A percentile compares a stretch with the other conserved stretches of the same genome.
These are phyloP conservation scores for Ogataea salicorniae DNA, from an alignment of 805 yeast species.

Conservation along the genomic window DNA sequence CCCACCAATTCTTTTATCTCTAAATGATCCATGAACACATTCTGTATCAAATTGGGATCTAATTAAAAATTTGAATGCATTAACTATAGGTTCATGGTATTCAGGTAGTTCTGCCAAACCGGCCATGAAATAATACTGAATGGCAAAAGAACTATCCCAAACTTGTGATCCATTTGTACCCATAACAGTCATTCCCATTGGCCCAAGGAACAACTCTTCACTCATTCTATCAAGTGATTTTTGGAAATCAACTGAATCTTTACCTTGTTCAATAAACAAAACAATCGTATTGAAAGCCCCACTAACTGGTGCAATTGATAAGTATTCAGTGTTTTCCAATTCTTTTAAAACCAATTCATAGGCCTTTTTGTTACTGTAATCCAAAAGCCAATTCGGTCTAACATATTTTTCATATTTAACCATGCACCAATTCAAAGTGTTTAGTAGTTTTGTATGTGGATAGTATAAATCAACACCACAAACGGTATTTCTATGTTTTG, in stretches of 20 bases:
- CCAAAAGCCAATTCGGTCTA: slow-evolving; percentile 70
- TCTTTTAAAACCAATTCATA: slow-evolving; percentile 71
- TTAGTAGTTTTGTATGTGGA: slow-evolving; percentile 74
- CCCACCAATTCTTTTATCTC: slow-evolving; percentile 83
- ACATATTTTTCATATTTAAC: slow-evolving; percentile 62
- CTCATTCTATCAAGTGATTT: slow-evolving; percentile 54
- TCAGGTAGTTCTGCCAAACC: slow-evolving; percentile 70
- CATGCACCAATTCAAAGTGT: slow-evolving; percentile 55
- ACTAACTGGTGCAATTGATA: slow-evolving; percentile 92
- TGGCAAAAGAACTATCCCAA: slow-evolving; percentile 92
- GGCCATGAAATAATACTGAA: slow-evolving; percentile 76
- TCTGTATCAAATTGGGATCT: slow-evolving; percentile 83
- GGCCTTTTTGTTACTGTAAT: slow-evolving; percentile 44
- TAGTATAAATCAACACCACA: slow-evolving; percentile 91
- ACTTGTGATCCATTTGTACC: slow-evolving; percentile 98
- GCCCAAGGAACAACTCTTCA: slow-evolving; percentile 79
- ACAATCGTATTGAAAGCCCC: slow-evolving; percentile 80
- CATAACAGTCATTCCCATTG: slow-evolving; percentile 87
- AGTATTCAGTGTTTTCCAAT: slow-evolving; percentile 65
- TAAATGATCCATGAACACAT: slow-evolving; percentile 67
- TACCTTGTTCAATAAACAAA: slow-evolving; percentile 64
- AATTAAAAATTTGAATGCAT: slow-evolving; percentile 65
- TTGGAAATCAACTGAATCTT: slow-evolving; percentile 54
- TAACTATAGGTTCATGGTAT: slow-evolving; percentile 57
- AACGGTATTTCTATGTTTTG: slow-evolving; percentile 70